Base-by-base conservation (phyloP, 2,329 filamentous ascomycete species). In the Botrytis medusae region DNA sequence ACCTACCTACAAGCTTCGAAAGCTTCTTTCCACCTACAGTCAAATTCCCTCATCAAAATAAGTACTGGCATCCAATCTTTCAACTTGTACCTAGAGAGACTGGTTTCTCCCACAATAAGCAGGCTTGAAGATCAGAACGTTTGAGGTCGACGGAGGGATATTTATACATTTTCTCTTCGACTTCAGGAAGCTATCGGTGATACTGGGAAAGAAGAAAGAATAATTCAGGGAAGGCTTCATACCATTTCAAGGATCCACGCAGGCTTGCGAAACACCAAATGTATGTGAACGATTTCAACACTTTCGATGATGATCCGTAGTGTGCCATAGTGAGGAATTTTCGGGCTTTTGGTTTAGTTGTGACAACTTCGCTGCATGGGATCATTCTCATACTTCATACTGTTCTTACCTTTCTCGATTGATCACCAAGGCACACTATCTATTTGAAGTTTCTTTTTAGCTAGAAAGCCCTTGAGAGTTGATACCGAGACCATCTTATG, bases 261-360 rank as follows among this genome's bases (percentile, higher is more conserved):
- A 73, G 73, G 76, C 75, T 64, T 74, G 72, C 76, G 79, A 80
- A 80, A 80, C 79, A 78, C 72, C 74, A 78, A 77, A 75, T 80
- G 79, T 80, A 79, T 69, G 78, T 77, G 74, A 69, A 74, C 74
- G 69, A 74, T 75, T 76, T 78, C 74, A 70, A 40, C 44, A 74
- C 40, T 51, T 46, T 32, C 25, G 65, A 73, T 22, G 48, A 34
- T 32, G 42, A 42, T 44, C 25, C 65, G 60, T 57, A 32, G n/a
- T n/a, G 32, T 61, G 37, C 40, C 34, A 40, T 32, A 20, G 51
- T 64, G 40, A 57, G 62, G 67, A 64, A 6, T 65, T 62, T 61
- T 62, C 4, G 63, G 51, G n/a, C 46, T 51, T n/a, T 18, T 25
- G n/a, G 18, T 48, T 61, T 42, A 32, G 42, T 48, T 48, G 29